These are phyloP conservation scores for Vitis rotundifolia DNA, from an alignment of 164 flowering plant species.

Conservation along the genomic window DNA sequence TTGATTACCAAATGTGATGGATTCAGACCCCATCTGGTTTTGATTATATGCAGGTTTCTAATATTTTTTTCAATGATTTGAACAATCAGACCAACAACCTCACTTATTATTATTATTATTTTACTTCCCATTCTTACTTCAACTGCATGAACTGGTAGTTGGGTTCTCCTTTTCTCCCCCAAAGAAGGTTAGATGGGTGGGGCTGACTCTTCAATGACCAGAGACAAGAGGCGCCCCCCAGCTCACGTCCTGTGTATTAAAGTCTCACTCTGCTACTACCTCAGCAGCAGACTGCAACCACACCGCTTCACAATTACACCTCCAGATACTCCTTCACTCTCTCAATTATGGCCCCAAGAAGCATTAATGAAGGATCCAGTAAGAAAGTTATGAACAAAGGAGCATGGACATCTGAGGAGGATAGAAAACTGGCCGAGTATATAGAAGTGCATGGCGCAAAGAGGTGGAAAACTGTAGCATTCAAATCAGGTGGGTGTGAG, in stretches of 20 bases:
- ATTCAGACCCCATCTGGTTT: too few relatives aligned
- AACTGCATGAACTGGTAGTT: too few relatives aligned
- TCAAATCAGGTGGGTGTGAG: slow-evolving; percentile 26
- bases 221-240: too few relatives aligned
- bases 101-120: too few relatives aligned
- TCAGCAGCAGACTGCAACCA: too few relatives aligned
- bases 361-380: slow-evolving; percentile 2
- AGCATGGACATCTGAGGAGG: slow-evolving; percentile 49
- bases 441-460: slow-evolving; percentile 41
- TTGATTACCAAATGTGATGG: too few relatives aligned
- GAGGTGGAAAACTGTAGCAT: slow-evolving; percentile 40
- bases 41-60: too few relatives aligned
- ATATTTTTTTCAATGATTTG: too few relatives aligned
- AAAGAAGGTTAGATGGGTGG: slow-evolving; percentile 20
- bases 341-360: slow-evolving; percentile 25
- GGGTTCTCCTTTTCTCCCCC: background rate
- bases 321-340: background rate
- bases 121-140: background rate
- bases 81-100: too few relatives aligned
- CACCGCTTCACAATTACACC: too few relatives aligned
- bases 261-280: too few relatives aligned
- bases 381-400: slow-evolving; percentile 32
- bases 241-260: too few relatives aligned
- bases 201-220: slow-evolving; percentile 2
- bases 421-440: slow-evolving; percentile 26